Conservation (phyloP, 345 rosid species). For the Salix arbutifolia region DNA sequence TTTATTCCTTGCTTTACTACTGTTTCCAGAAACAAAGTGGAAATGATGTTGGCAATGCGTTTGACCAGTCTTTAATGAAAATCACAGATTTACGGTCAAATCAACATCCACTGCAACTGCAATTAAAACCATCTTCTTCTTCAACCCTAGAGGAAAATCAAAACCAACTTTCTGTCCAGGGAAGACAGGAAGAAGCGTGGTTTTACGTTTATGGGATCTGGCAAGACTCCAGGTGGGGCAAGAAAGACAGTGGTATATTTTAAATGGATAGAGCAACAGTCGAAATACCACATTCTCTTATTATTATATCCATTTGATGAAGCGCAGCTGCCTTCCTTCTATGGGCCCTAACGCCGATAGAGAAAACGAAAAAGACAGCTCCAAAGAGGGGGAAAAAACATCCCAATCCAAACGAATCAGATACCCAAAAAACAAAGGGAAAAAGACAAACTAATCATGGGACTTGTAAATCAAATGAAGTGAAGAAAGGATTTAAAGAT, state of each 20-base stretch:
- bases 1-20: background rate
- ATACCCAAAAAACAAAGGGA: slow-evolving; percentile 3
- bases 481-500: slow-evolving; percentile 3
- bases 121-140: too few relatives aligned
- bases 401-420: background rate
- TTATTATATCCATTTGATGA: background rate
- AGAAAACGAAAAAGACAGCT: too few relatives aligned
- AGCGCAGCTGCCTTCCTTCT: background rate
- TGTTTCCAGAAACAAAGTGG: background rate
- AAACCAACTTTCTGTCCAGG: too few relatives aligned
- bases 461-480: background rate
- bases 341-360: background rate
- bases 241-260: too few relatives aligned
- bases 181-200: too few relatives aligned
- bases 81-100: background rate
- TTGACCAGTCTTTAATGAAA: too few relatives aligned
- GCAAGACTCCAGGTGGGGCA: too few relatives aligned
- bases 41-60: background rate
- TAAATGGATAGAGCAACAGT: background rate
- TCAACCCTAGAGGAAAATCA: background rate
- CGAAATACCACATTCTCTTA: background rate
- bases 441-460: background rate
- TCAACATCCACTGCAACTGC: background rate
- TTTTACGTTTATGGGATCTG: too few relatives aligned
- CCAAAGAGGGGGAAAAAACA: background rate